Base-by-base conservation (phyloP, 2,329 filamentous ascomycete species). In the Stromatinia cepivora region DNA sequence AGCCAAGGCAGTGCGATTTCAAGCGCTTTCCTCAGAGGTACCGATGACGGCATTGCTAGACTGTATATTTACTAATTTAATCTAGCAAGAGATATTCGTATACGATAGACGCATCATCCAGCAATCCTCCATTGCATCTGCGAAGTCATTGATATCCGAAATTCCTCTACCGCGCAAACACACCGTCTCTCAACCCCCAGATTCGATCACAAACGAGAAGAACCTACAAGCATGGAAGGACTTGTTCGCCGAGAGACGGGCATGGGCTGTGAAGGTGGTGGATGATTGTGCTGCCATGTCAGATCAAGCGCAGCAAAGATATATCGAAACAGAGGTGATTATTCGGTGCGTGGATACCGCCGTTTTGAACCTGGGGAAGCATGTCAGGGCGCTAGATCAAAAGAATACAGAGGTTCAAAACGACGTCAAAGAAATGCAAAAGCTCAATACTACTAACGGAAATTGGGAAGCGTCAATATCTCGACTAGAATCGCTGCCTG, bases 161-260 rank as follows among this genome's bases (percentile, higher is more conserved):
- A 75, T 83, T 71, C 82, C 85, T 58, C 76, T 83, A 46, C 87
- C 85, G 48, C 83, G 82, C 70, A 84, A 81, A 73, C 90, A 80
- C 83, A 82, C 84, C 67, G 80, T 86, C 56, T 87, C 90, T 72
- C 83, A 84, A 69, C 88, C 92, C 42, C 95, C 95, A n/a, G 93
- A 97, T 79, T 90, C 88, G 54, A 90, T 97, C 74, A 85, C 90
- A 56, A 89, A 94, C 76, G 89, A 92, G 71, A 92, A 90, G 71
- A 90, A 93, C 72, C 84, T 97, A 68, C 85, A 90, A 76, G 90
- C 93, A 87, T 99, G 95, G 94, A 92, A 93, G 78, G 87, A 89
- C 57, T 84, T 98, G 31, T 97, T 95, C 83, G 90, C 90, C 79
- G 86, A 89, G 70, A 89, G 95, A 70, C 88, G 90, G 75, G 85